Evolutionary conservation across 2,329 filamentous ascomycete species (phyloP).

Genomic region (Trichophyton benhamiae): DNA sequence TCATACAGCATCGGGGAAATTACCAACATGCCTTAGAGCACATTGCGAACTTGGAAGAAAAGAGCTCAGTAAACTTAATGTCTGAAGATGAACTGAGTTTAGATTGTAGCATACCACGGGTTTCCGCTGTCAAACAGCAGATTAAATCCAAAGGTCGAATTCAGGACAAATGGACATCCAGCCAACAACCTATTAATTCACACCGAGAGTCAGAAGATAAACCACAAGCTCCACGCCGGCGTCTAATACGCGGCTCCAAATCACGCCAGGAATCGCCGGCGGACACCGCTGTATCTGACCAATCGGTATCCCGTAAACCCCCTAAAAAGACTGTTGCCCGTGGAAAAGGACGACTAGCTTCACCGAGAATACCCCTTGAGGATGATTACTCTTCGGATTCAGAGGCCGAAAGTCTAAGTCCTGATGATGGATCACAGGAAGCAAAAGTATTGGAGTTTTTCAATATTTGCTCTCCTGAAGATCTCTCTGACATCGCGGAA

Average conservation of each 20-base stretch:
- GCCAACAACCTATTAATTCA: conserved; percentile 21
- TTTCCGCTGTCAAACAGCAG: conserved; percentile 37
- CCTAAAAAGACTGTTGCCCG: conserved; percentile 34
- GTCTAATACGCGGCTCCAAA: conserved; percentile 28
- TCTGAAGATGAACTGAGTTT: conserved; percentile 33
- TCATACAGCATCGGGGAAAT: conserved; percentile 40
- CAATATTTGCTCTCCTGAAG: conserved; percentile 62
- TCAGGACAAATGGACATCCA: conserved; percentile 46
- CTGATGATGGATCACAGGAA: conserved; percentile 37
- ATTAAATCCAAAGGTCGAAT: conserved; percentile 46
- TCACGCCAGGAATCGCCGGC: conserved; percentile 5
- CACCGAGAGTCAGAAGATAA: conserved; percentile 10
- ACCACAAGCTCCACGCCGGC: conserved; percentile 19
- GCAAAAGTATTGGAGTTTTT: conserved; percentile 62
- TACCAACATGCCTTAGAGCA: conserved; percentile 43
- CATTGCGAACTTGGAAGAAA: conserved; percentile 32
- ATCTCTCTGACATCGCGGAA: conserved; percentile 70
- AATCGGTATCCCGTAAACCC: conserved; percentile 14
- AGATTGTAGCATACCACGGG: conserved; percentile 14
- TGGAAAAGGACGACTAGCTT: conserved; percentile 34
- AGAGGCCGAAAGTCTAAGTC: conserved; percentile 24
- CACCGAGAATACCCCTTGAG: conserved; percentile 29
- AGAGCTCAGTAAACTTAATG: conserved; percentile 18
- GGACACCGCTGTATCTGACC: background rate
- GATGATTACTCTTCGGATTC: conserved; percentile 36